Percentiles rank a stretch among this genome's conserved stretches.
Conservation (phyloP, 2,329 filamentous ascomycete species). For the Pseudonectria foliicola region DNA sequence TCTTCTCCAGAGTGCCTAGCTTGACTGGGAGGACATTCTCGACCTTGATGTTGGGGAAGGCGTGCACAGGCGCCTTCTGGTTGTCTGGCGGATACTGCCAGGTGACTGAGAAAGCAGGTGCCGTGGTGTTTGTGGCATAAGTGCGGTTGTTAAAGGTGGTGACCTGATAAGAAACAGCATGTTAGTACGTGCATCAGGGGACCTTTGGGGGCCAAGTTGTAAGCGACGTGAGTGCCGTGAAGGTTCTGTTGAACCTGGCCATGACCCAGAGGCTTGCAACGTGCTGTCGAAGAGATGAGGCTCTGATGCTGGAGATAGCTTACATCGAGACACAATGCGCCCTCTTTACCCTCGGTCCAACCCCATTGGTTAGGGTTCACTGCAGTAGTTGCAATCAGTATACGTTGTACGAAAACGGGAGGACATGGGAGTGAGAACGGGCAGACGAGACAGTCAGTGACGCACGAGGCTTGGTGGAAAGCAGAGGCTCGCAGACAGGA, state of each 20-base stretch:
- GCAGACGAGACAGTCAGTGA: neutral
- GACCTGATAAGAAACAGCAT: constrained; percentile 27
- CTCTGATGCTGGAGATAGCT: constrained; percentile 21
- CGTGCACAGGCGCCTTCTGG: constrained; percentile 41
- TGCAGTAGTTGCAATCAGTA: constrained; percentile 20
- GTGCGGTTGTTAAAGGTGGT: constrained; percentile 43
- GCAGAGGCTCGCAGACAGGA: neutral
- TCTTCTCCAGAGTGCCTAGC: constrained; percentile 30
- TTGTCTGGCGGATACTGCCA: constrained; percentile 43
- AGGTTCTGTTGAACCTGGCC: neutral
- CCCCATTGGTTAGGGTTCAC: constrained; percentile 53
- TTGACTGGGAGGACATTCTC: constrained; percentile 37
- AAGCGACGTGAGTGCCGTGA: no score
- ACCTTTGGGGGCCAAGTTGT: no score
- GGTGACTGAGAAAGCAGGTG: constrained; percentile 44
- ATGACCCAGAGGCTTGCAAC: constrained; percentile 1
- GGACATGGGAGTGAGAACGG: constrained; percentile 1
- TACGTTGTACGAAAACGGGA: constrained; percentile 1
- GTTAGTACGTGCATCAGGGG: no score
- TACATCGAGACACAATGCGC: constrained; percentile 46
- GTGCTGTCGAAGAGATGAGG: constrained; percentile 1
- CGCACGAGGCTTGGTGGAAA: no score
- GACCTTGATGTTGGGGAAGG: constrained; percentile 46
- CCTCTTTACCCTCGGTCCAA: constrained; percentile 29
- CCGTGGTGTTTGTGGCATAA: constrained; percentile 38